Evolutionary conservation across 306 rosid genomes (phyloP), one percentile per base, ranked within the genome.

Genomic region (Medicago ruthenica): DNA sequence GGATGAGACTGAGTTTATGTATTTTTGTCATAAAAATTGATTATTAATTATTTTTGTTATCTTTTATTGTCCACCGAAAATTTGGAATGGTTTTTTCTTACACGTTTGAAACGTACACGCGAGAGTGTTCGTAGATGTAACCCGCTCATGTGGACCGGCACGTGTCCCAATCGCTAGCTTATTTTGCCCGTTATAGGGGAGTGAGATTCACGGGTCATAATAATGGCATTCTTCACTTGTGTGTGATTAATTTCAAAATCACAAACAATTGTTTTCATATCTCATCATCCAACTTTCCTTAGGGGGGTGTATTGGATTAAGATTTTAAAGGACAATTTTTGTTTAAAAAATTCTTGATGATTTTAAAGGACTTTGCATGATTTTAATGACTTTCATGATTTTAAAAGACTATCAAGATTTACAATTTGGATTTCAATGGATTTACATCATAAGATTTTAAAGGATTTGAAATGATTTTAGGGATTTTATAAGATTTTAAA

Each of bases 11-110:
- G 67, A 61, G 36, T 61, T 61, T 61, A 7, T 61, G 1, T 24
- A 59, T 24, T 13, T 20, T 5, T 10, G 6, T 4, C 1, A 5
- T 9, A 57, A 57, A 7, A 2, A 6, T 27, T 60, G 13, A 31
- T 31, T 21, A 57, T 20, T 57, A 34, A 34, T 55, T 31, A 31
- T 6, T 58, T 58, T 4, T 5, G 11, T 58, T 24, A 4, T 27
- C 31, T 31, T 2, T 60, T 80, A 58, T 20, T 54, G 48, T 51
- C 74, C 79, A 82, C 85, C 85, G 79, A 76, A 34, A 4, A 65
- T 20, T 69, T 12, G 44, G 10, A 36, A 40, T 51, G 51, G n/a
- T 12, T n/a, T 9, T 63, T 78, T 63, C 41, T 42, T 51, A 22
- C 36, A 27, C 11, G 39, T 12, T 12, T 50, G 62, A 65, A 66